Evolutionary conservation across 2,329 filamentous ascomycete genomes (phyloP), one percentile per base, ranked within the genome.

Genomic region (Didymella lethalis): DNA sequence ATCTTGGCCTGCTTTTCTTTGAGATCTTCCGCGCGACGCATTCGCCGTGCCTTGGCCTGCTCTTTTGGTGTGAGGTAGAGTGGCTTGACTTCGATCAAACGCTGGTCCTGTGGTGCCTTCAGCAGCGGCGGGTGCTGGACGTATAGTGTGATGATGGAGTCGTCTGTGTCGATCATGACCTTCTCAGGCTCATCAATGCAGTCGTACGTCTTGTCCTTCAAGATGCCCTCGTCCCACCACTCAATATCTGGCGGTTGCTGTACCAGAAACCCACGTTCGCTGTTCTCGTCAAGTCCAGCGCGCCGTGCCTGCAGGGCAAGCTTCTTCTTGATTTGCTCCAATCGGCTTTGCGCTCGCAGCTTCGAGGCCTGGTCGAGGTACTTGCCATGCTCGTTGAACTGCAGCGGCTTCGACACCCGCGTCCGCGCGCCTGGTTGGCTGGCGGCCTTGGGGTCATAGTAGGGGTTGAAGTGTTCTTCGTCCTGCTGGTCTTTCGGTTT

Each of bases 1-100:
- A 98, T 95, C 81, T 99, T 98, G 36, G 94, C 93, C 78, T 99
- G 95, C 73, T 93, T 89, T 78, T 99, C 96, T 77, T 98, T 98
- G 64, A 96, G 83, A 63, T 97, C 92, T 40, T 91, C 93, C 86
- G 94, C 94, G 64, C 96, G 88, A 54, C 92, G 88, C 78, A 97
- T 93, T 36, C 95, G 86, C 51, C 95, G 90, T 57, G 96, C 82
- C 77, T 98, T 98, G 51, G 91, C 90, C 77, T 94, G 92, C 79
- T 99, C 96, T 73, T 92, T 93, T 8, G 88, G 83, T 1, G 96
- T 99, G 53, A 99, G 85, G 76, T 91, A 96, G 88, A 98, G 93
- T 4, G 95, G 88, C 76, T 98, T 97, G 14, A 91, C 86, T 18
- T 86, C 83, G 0, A 92, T 90, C 14, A 88, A 82, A 59, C 92